Conservation (phyloP, 495 filamentous ascomycete species). For the Staphylotrichum longicolle region DNA sequence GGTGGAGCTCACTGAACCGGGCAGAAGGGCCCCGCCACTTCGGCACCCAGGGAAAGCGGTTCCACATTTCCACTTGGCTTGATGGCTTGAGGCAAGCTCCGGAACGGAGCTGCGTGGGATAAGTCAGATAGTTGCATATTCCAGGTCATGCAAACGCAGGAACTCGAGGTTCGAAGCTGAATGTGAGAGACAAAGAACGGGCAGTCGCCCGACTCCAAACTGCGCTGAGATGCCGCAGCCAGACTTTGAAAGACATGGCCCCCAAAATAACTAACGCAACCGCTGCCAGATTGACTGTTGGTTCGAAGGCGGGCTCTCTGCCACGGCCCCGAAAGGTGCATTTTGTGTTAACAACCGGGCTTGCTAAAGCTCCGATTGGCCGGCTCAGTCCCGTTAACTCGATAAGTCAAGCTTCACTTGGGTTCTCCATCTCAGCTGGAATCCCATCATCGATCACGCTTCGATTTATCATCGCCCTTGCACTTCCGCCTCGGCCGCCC, state of each 20-base stretch:
- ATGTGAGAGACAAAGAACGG: not conserved
- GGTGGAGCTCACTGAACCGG: conserved; percentile 15
- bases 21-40: conserved; percentile 15
- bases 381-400: conserved; percentile 2
- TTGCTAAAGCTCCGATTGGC: not conserved
- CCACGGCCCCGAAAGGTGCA: not conserved
- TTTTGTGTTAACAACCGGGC: not conserved
- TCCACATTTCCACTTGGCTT: not conserved
- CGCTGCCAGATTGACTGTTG: not conserved
- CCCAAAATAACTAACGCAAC: not conserved
- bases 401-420: not conserved
- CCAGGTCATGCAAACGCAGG: not conserved
- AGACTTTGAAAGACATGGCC: not conserved
- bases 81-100: conserved; percentile 3
- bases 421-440: not conserved
- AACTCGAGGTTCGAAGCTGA: not conserved
- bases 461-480: not conserved
- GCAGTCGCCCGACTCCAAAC: not conserved
- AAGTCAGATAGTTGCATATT: too few species aligned
- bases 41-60: conserved; percentile 17
- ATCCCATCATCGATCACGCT: conserved; percentile 10
- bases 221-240: not conserved
- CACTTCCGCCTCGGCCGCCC: not conserved
- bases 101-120: not conserved
- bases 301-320: conserved; percentile 3